Evolutionary conservation across 2,329 filamentous ascomycete species (phyloP).

Genomic region (Colletotrichum nymphaeae): DNA sequence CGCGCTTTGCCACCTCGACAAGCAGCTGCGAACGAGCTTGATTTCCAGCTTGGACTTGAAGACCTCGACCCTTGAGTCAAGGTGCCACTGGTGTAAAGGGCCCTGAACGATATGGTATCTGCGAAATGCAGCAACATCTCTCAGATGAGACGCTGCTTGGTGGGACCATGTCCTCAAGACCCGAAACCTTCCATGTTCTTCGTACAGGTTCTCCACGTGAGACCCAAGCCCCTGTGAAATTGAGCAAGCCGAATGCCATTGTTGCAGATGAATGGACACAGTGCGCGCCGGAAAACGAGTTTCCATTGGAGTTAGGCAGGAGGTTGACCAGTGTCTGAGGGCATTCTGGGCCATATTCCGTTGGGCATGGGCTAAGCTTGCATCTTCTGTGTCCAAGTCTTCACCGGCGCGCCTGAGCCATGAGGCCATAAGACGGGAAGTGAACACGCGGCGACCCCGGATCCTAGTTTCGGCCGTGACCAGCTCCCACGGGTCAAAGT

Average conservation of each 20-base stretch:
- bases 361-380: background rate
- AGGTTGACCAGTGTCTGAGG: conserved; percentile 6
- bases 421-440: conserved; percentile 1
- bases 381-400: background rate
- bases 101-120: background rate
- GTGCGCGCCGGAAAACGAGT: background rate
- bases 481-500: conserved; percentile 40
- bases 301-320: background rate
- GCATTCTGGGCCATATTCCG: background rate
- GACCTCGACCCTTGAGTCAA: conserved; percentile 11
- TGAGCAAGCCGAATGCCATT: conserved; percentile 4
- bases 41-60: conserved; percentile 19
- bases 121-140: background rate
- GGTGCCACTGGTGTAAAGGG: conserved; percentile 18
- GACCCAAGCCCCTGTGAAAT: background rate
- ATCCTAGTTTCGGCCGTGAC: conserved; percentile 30
- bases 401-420: conserved; percentile 22
- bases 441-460: conserved; percentile 20
- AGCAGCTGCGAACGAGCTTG: conserved; percentile 5
- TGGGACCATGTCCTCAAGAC: conserved; percentile 2
- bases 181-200: background rate
- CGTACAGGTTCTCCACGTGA: background rate
- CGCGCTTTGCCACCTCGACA: conserved; percentile 18
- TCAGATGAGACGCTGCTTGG: background rate
- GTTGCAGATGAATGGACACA: background rate